Conservation (phyloP, 2,329 filamentous ascomycete genomes). For the Ascochyta clinopodiicola region DNA sequence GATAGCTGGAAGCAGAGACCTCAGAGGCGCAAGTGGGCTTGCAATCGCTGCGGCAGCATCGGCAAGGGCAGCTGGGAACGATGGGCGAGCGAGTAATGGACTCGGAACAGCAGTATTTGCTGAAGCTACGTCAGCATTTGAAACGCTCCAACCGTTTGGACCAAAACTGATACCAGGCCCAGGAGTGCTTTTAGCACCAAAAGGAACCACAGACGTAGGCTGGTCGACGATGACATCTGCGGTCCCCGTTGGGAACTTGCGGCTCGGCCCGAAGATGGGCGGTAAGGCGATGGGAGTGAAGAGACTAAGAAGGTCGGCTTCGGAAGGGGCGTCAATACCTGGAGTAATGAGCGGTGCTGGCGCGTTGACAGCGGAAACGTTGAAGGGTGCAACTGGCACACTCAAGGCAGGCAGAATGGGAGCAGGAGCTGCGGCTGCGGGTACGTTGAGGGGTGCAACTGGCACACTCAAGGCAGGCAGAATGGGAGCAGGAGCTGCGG, state of each 20-base stretch:
- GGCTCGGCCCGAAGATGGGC: neutral
- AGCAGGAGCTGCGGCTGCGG: neutral
- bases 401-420: neutral
- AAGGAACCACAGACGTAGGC: slow-evolving; percentile 1
- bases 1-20: neutral
- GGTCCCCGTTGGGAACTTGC: slow-evolving; percentile 3
- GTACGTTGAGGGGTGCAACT: neutral
- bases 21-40: neutral
- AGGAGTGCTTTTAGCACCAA: neutral
- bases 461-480: neutral
- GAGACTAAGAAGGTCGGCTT: slow-evolving; percentile 1
- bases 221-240: slow-evolving; percentile 9
- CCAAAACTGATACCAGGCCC: slow-evolving; percentile 6
- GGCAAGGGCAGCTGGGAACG: neutral
- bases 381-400: neutral
- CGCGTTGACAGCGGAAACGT: neutral
- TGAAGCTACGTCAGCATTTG: neutral
- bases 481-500: neutral
- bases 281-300: neutral
- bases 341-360: slow-evolving; percentile 5
- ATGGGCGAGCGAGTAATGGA: neutral
- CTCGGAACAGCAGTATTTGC: neutral
- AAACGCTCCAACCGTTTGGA: neutral
- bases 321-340: slow-evolving; percentile 9
- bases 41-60: neutral